Conservation (phyloP, 306 rosid genomes). For the Cucurbita ficifolia region DNA sequence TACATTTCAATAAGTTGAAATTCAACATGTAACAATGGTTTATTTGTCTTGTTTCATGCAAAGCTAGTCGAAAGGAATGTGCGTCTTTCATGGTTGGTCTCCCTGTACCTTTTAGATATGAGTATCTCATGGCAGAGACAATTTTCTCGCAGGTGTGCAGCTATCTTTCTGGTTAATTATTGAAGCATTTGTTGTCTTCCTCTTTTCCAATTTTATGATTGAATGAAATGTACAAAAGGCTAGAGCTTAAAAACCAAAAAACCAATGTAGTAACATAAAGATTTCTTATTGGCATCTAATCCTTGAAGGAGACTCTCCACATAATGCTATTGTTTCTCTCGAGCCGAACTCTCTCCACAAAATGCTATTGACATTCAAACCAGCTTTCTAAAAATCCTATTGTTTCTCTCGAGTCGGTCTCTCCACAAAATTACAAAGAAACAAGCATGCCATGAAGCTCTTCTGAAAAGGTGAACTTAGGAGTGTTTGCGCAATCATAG, state of each 20-base stretch:
- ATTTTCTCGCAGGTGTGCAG: constrained; percentile 83
- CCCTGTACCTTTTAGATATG: constrained; percentile 90
- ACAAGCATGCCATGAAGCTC: background rate
- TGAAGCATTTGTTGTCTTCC: background rate
- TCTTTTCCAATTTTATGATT: background rate
- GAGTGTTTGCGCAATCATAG: background rate
- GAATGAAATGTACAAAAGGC: background rate
- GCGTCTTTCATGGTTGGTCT: constrained; percentile 92
- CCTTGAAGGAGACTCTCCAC: too few relatives aligned
- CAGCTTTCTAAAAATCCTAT: background rate
- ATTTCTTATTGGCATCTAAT: background rate
- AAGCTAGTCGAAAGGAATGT: constrained; percentile 99
- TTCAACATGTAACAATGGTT: background rate
- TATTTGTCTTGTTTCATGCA: constrained; percentile 47
- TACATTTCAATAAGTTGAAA: background rate
- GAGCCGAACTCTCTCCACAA: too few relatives aligned
- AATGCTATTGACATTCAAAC: too few relatives aligned
- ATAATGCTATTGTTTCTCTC: too few relatives aligned
- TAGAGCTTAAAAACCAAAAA: background rate
- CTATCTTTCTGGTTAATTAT: background rate
- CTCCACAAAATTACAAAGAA: background rate
- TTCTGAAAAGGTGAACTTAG: background rate
- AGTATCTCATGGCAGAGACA: constrained; percentile 98
- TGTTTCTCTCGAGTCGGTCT: background rate
- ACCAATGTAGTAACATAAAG: background rate